A percentile compares a stretch with the other conserved stretches of the same genome.
These are phyloP conservation scores for Decorospora gaudefroyi DNA, from an alignment of 2,329 filamentous ascomycete species.

Conservation along the genomic window DNA sequence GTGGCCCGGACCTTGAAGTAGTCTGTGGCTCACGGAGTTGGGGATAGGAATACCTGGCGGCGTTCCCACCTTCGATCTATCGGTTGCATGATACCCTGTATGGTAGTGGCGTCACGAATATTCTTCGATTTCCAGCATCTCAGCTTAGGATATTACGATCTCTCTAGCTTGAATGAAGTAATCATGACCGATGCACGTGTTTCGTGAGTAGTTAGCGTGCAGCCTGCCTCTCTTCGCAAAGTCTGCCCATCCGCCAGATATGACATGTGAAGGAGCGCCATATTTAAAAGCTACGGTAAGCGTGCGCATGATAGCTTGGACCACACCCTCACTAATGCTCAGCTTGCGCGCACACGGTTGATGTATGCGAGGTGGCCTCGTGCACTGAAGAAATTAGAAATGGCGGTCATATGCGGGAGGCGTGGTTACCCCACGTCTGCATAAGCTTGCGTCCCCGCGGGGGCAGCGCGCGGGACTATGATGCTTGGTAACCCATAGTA, in stretches of 20 bases:
- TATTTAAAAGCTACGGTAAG: constrained; percentile 1
- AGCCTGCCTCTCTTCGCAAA: constrained; percentile 3
- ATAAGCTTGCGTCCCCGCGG: constrained; percentile 3
- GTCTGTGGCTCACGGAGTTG: constrained; percentile 1
- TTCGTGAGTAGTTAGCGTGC: not conserved
- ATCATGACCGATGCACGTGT: not conserved
- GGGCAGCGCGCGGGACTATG: too few relatives aligned
- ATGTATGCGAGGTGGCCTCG: constrained; percentile 24
- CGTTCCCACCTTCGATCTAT: not conserved
- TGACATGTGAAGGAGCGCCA: constrained; percentile 15
- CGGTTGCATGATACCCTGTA: constrained; percentile 1
- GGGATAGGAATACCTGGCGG: not conserved
- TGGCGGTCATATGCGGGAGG: constrained; percentile 9
- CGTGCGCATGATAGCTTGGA: constrained; percentile 2
- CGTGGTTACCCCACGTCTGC: constrained; percentile 20
- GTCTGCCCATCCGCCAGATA: not conserved
- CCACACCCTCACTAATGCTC: constrained; percentile 8
- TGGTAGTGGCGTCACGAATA: not conserved
- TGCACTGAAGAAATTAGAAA: constrained; percentile 14
- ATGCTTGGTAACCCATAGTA: too few relatives aligned
- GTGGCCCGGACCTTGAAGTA: constrained; percentile 10
- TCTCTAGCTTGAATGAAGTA: not conserved
- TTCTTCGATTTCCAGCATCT: not conserved
- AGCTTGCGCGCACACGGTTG: constrained; percentile 2
- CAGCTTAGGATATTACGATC: not conserved